Evolutionary conservation across 1,284 basidiomycete species (phyloP).

Genomic region (Malassezia slooffiae): DNA sequence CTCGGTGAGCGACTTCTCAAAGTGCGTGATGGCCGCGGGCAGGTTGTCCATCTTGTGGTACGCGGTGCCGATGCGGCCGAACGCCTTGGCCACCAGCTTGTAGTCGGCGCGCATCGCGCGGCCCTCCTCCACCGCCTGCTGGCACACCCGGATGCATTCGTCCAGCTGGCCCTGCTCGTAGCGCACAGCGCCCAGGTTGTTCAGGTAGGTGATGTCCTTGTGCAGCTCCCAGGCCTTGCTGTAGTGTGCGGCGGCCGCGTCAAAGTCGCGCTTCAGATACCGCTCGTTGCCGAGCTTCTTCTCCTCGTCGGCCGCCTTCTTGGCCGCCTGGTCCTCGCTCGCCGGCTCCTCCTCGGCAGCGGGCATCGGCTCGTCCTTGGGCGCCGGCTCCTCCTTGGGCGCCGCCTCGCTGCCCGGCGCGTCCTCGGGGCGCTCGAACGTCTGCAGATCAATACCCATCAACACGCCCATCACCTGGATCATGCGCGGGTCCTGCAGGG

Average conservation of each 20-base stretch:
- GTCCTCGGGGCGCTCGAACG: constrained; percentile 68
- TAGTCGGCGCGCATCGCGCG: constrained; percentile 55
- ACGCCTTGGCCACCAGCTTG: constrained; percentile 59
- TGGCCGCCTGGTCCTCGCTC: constrained; percentile 27
- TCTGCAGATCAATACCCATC: constrained; percentile 88
- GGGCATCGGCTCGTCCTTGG: constrained; percentile 29
- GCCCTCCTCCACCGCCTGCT: constrained; percentile 89
- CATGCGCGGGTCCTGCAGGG: constrained; percentile 74
- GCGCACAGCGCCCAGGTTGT: constrained; percentile 61
- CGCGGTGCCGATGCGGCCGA: constrained; percentile 76
- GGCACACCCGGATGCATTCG: constrained; percentile 78
- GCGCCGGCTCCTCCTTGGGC: constrained; percentile 30
- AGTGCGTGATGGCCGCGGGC: constrained; percentile 54
- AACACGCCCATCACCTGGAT: constrained; percentile 76
- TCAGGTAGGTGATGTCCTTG: constrained; percentile 84
- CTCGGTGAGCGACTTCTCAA: constrained; percentile 65
- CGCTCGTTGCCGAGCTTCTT: constrained; percentile 60
- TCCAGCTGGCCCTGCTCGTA: constrained; percentile 87
- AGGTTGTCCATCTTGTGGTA: constrained; percentile 74
- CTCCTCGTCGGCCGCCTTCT: constrained; percentile 37
- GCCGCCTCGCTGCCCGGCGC: constrained; percentile 54
- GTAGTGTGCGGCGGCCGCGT: constrained; percentile 44
- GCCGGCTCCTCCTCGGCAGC: constrained; percentile 15
- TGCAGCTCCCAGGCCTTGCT: constrained; percentile 80
- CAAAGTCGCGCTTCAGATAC: constrained; percentile 67